phyloP scores from a whole-genome alignment of 169 alveolate genomes.

The Plasmodium relictum region DNA sequence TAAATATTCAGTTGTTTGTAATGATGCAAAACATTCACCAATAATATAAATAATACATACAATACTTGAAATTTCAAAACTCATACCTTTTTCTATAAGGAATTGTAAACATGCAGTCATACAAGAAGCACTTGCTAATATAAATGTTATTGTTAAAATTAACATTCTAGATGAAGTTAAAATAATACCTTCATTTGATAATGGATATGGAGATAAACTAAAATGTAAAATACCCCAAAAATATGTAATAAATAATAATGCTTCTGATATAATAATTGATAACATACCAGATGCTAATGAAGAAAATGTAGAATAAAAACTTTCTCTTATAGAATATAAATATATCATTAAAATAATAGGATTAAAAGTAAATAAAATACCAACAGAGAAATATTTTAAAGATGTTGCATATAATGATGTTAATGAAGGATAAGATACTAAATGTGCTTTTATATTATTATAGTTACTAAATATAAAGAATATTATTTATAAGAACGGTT shows the following conservation, averaged over 20 bases:
- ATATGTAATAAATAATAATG: slow-evolving; percentile 12
- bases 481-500: slow-evolving; percentile 47
- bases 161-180: slow-evolving; percentile 13
- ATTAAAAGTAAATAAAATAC: slow-evolving; percentile 29
- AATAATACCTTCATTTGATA: slow-evolving; percentile 3
- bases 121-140: slow-evolving; percentile 42
- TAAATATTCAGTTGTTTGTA: slow-evolving; percentile 36
- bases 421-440: slow-evolving; percentile 37
- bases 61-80: slow-evolving; percentile 39
- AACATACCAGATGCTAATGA: slow-evolving; percentile 15
- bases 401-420: slow-evolving; percentile 40
- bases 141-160: slow-evolving; percentile 8
- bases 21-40: slow-evolving; percentile 41
- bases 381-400: slow-evolving; percentile 36
- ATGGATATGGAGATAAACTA: slow-evolving; percentile 10
- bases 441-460: slow-evolving; percentile 45
- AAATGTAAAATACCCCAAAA: slow-evolving; percentile 21
- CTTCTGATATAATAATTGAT: slow-evolving; percentile 4
- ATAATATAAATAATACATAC: slow-evolving; percentile 12
- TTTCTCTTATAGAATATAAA: slow-evolving; percentile 36
- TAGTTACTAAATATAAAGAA: slow-evolving; percentile 28
- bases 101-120: slow-evolving; percentile 52
- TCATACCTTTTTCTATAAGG: slow-evolving; percentile 23
- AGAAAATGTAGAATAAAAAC: slow-evolving; percentile 33
- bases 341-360: slow-evolving; percentile 17